Conservation (phyloP, 2,329 filamentous ascomycete species). For the Ophiocordyceps polyrhachis-furcata region DNA sequence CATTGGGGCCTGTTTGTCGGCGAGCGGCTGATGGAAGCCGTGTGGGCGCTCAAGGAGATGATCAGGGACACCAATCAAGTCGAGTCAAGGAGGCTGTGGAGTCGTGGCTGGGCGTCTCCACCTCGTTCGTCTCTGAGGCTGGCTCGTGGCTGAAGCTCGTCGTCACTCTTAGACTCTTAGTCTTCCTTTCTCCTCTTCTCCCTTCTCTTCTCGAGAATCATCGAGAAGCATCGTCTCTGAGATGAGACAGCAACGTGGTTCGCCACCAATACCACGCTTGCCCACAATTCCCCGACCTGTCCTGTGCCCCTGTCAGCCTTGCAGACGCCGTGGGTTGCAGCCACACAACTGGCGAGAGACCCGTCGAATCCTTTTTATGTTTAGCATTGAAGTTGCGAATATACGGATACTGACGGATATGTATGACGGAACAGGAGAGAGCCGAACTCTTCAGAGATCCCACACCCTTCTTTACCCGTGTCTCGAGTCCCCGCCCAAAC, state of each 20-base stretch:
- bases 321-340: neutral
- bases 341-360: neutral
- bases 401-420: no score
- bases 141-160: neutral
- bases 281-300: neutral
- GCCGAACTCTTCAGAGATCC: no score
- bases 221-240: neutral
- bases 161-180: neutral
- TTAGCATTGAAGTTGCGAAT: no score
- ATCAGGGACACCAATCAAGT: no score
- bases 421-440: no score
- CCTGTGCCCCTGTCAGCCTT: neutral
- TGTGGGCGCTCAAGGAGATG: no score
- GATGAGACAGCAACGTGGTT: neutral
- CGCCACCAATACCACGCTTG: neutral
- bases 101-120: neutral
- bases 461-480: no score
- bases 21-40: neutral
- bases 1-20: neutral
- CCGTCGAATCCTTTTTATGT: no score
- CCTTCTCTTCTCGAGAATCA: neutral
- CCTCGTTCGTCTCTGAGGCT: neutral
- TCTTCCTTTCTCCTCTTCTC: neutral
- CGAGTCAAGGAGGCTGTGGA: neutral
- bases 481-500: no score